These are phyloP conservation scores for Pharus latifolius DNA, from an alignment of 176 grass and related monocot species.

Conservation along the genomic window DNA sequence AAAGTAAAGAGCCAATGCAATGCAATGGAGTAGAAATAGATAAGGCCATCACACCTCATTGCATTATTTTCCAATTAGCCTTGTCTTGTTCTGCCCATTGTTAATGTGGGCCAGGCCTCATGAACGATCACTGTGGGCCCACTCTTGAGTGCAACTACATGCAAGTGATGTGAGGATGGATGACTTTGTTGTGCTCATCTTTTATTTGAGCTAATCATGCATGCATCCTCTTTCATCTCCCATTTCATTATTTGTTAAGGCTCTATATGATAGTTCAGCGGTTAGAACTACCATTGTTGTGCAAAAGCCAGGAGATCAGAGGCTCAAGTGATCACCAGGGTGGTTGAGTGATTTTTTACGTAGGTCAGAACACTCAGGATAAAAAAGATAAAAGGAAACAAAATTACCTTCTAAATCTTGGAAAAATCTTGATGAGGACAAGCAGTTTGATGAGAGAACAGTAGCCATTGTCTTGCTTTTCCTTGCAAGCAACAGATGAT, in stretches of 20 bases:
- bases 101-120: neutral
- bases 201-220: neutral
- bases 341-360: too few species aligned
- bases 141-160: neutral
- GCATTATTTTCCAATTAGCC: neutral
- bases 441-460: neutral
- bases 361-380: too few species aligned
- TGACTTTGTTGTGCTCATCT: neutral
- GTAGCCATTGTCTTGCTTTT: neutral
- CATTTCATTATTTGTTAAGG: too few species aligned
- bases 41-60: neutral
- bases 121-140: neutral
- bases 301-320: too few species aligned
- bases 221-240: neutral
- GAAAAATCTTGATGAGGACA: neutral
- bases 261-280: too few species aligned
- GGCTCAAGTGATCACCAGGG: too few species aligned
- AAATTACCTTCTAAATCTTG: too few species aligned
- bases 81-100: too few species aligned
- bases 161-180: neutral
- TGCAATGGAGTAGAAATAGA: conserved; percentile 5
- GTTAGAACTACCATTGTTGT: too few species aligned
- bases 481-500: conserved; percentile 7
- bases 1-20: neutral
- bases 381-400: too few species aligned